These are phyloP conservation scores for Russula brevipes DNA, from an alignment of 768 basidiomycete species.

Conservation along the genomic window DNA sequence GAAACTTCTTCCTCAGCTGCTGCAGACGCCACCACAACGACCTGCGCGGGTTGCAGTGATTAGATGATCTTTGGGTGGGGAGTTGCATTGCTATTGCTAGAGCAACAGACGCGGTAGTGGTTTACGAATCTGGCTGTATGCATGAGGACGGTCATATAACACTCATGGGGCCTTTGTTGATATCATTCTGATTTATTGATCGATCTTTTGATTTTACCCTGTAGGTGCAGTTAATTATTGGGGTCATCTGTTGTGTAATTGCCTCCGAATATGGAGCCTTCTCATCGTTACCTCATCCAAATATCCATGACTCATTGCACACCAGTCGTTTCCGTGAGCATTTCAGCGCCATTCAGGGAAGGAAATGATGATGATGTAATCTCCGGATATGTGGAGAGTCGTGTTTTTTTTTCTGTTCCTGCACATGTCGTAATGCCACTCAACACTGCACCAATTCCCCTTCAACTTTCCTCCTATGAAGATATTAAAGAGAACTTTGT, in stretches of 20 bases:
- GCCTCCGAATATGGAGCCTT: not conserved
- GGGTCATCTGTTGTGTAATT: not conserved
- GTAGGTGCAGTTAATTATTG: slow-evolving; percentile 1
- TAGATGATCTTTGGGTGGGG: not conserved
- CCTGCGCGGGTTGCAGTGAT: slow-evolving; percentile 9
- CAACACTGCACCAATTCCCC: slow-evolving; percentile 32
- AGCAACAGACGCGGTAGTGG: not conserved
- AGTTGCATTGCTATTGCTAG: not conserved
- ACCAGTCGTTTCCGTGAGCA: no score
- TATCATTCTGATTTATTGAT: slow-evolving; percentile 8
- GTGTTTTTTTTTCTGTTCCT: not conserved
- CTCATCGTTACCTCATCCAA: not conserved
- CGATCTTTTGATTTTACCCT: not conserved
- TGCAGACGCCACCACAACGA: not conserved
- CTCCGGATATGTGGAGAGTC: not conserved
- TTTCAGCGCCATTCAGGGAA: no score
- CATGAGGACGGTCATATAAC: not conserved
- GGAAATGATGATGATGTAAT: slow-evolving; percentile 9
- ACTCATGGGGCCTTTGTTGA: not conserved
- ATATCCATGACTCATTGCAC: not conserved
- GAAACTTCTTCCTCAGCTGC: not conserved
- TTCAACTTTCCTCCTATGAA: slow-evolving; percentile 36
- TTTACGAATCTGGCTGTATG: not conserved
- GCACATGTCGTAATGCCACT: slow-evolving; percentile 20
- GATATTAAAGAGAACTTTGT: slow-evolving; percentile 47